Evolutionary conservation across 805 yeast species (phyloP).

Genomic region (Cyberlindnera subsufficiens): DNA sequence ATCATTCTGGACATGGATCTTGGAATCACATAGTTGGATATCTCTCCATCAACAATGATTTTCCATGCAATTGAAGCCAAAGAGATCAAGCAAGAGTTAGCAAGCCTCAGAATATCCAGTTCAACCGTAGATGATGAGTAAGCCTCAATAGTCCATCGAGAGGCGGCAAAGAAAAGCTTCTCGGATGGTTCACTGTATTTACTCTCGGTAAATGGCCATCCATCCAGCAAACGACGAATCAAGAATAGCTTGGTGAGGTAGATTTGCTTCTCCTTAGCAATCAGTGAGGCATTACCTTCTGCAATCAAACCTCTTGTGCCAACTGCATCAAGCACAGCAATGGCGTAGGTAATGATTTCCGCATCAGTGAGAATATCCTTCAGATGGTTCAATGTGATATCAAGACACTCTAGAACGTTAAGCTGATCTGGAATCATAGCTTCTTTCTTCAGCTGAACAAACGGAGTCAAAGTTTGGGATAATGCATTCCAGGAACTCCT

Average conservation of each 20-base stretch:
- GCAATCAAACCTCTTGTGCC: conserved; percentile 45
- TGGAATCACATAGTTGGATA: conserved; percentile 32
- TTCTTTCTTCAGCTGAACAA: conserved; percentile 42
- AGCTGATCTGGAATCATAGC: conserved; percentile 55
- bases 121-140: conserved; percentile 37
- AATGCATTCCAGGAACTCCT: conserved; percentile 25
- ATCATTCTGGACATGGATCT: conserved; percentile 45
- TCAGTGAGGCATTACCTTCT: conserved; percentile 29
- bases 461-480: conserved; percentile 31
- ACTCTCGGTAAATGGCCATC: conserved; percentile 26
- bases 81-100: conserved; percentile 51
- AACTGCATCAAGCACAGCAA: conserved; percentile 44
- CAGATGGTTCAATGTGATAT: conserved; percentile 44
- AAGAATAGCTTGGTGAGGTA: conserved; percentile 57
- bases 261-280: conserved; percentile 37
- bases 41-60: conserved; percentile 26
- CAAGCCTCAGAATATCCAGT: conserved; percentile 57
- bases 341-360: conserved; percentile 36
- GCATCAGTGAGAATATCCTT: conserved; percentile 32
- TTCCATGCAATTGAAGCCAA: conserved; percentile 37
- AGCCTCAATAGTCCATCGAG: conserved; percentile 55
- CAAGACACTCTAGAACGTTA: conserved; percentile 54
- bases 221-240: conserved; percentile 47
- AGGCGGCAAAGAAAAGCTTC: conserved; percentile 38
- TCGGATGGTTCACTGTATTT: conserved; percentile 31